Evolutionary conservation across 768 basidiomycete genomes (phyloP).

Genomic region (Termitomyces sp.): DNA sequence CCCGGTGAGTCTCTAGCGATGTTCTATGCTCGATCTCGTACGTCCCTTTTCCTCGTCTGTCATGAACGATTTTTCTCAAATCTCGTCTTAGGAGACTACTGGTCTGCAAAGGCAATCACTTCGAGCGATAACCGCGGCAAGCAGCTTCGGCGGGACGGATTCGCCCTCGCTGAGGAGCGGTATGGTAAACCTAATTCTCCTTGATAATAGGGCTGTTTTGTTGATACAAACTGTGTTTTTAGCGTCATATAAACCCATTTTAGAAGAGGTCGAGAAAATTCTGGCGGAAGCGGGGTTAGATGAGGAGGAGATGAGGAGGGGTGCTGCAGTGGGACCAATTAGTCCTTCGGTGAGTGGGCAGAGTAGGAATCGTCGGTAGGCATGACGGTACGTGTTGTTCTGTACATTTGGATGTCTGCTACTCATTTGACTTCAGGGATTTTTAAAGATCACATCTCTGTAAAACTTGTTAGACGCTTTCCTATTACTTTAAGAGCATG

Average conservation of each 20-base stretch:
- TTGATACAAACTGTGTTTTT: background rate
- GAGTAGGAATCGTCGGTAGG: slow-evolving; percentile 42
- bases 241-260: slow-evolving; percentile 79
- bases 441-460: too few relatives aligned
- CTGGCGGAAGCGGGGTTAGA: slow-evolving; percentile 80
- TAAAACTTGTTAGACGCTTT: too few relatives aligned
- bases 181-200: slow-evolving; percentile 45
- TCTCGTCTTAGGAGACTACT: slow-evolving; percentile 56
- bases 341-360: slow-evolving; percentile 30
- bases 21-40: slow-evolving; percentile 80
- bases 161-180: slow-evolving; percentile 64
- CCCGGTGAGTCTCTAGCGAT: slow-evolving; percentile 80
- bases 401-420: background rate
- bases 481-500: too few relatives aligned
- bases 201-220: background rate
- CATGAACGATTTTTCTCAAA: background rate
- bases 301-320: slow-evolving; percentile 69
- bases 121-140: slow-evolving; percentile 69
- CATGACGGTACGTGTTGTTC: background rate
- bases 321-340: slow-evolving; percentile 36
- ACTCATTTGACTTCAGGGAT: background rate
- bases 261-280: slow-evolving; percentile 80
- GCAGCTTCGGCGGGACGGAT: slow-evolving; percentile 70
- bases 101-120: slow-evolving; percentile 67
- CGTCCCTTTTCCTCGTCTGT: slow-evolving; percentile 19